A percentile compares a stretch with the other conserved stretches of the same genome.
These are phyloP conservation scores for Colletotrichum cordylinicola DNA, from an alignment of 2,329 filamentous ascomycete species.

Conservation along the genomic window DNA sequence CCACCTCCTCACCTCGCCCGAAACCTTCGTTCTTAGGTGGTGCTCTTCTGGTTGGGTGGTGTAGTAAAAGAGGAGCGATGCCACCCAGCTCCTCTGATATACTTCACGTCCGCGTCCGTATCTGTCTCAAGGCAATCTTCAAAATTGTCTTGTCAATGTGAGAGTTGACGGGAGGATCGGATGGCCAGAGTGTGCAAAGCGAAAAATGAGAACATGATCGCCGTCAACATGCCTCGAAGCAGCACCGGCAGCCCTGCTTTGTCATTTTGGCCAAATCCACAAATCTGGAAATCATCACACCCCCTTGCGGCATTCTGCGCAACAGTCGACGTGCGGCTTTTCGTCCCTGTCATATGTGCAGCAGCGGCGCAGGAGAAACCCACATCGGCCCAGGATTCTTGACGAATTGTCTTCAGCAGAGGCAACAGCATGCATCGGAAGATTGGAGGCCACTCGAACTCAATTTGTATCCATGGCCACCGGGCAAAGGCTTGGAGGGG, in stretches of 20 bases:
- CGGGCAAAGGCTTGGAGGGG: neutral
- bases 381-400: neutral
- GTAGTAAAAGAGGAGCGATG: neutral
- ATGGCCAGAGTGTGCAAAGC: neutral
- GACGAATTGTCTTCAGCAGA: neutral
- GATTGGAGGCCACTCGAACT: neutral
- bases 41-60: neutral
- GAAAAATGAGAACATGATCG: neutral
- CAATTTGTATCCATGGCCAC: neutral
- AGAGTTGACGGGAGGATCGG: neutral
- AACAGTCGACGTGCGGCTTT: neutral
- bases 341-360: slow-evolving; percentile 4
- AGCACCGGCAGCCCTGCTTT: neutral
- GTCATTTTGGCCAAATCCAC: neutral
- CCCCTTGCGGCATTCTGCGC: slow-evolving; percentile 1
- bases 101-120: neutral
- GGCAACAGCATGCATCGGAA: neutral
- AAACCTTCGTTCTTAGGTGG: neutral
- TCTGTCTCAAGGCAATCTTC: neutral
- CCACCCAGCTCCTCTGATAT: neutral
- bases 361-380: neutral
- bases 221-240: neutral
- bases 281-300: neutral
- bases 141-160: neutral
- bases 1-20: neutral